Evolutionary conservation across 345 rosid species (phyloP), one percentile per base, ranked within the genome.

Genomic region (Abelmoschus esculentus): DNA sequence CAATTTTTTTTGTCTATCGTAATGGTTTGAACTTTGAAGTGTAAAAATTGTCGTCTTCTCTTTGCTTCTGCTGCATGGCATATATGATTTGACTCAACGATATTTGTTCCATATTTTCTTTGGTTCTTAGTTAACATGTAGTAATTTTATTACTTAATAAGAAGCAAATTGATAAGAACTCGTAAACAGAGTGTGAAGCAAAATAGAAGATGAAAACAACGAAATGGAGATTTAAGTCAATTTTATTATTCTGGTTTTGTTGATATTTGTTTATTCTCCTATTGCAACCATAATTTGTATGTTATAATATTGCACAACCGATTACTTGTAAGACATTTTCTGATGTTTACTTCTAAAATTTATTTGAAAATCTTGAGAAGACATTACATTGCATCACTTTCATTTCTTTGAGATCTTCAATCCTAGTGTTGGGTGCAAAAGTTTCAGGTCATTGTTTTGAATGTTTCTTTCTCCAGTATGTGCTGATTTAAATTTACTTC

Each of bases 401-500:
- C 26, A 22, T 22, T 22, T 22, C 26, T 22, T 22, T 22, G 26
- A 22, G 26, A 22, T 22, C 26, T 64, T 42, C 19, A 44, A 5
- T 64, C 54, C 26, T 11, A 6, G 6, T 5, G 14, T 64, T 15
- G 6, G 53, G 54, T 64, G 54, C 12, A 22, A 3, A 38, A 44
- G 36, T 44, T 44, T 63, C 47, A 18, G 17, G 32, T 9, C 52
- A 12, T 11, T 19, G 18, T 34, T 40, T 69, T 66, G 26, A 15
- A 46, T 38, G n/a, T 49, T 29, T 59, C 50, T 70, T 38, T 69
- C 49, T 44, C 38, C 17, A 10, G 28, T 64, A 13, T 46, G 2
- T 71, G 74, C 18, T 8, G 28, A 56, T 46, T 44, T 29, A 29
- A 70, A 61, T 32, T 56, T 28, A 29, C 75, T 38, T 69, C 49